These are phyloP conservation scores for Coleophoma crateriformis DNA, from an alignment of 2,329 filamentous ascomycete species.

Conservation along the genomic window DNA sequence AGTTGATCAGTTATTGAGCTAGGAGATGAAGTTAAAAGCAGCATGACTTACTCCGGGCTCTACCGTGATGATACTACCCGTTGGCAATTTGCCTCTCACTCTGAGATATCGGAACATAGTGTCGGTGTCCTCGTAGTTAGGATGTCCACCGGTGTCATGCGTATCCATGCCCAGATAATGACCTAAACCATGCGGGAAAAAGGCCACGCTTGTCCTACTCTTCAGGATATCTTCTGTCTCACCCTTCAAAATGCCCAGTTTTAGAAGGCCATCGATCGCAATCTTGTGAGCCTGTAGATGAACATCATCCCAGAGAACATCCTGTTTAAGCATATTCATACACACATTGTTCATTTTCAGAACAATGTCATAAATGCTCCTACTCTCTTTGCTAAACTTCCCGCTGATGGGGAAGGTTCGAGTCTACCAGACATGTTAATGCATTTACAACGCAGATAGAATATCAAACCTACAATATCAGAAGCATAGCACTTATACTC, in stretches of 20 bases:
- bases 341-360: slow-evolving; percentile 80
- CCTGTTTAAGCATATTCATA: slow-evolving; percentile 66
- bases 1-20: background rate
- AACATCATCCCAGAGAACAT: slow-evolving; percentile 74
- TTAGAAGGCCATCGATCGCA: slow-evolving; percentile 72
- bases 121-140: slow-evolving; percentile 75
- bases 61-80: slow-evolving; percentile 82
- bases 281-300: slow-evolving; percentile 76
- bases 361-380: slow-evolving; percentile 77
- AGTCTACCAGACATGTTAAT: slow-evolving; percentile 47
- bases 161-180: slow-evolving; percentile 93
- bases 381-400: slow-evolving; percentile 63
- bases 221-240: slow-evolving; percentile 68
- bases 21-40: background rate
- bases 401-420: slow-evolving; percentile 80
- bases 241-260: slow-evolving; percentile 68
- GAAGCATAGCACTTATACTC: slow-evolving; percentile 71
- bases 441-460: background rate
- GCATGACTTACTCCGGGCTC: slow-evolving; percentile 71
- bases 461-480: slow-evolving; percentile 45
- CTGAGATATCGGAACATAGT: slow-evolving; percentile 82
- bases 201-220: slow-evolving; percentile 76
- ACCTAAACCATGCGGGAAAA: slow-evolving; percentile 86
- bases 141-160: slow-evolving; percentile 77
- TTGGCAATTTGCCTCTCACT: slow-evolving; percentile 69